A percentile compares a stretch with the other conserved stretches of the same genome.
phyloP scores from a whole-genome alignment of 2,329 filamentous ascomycete species.

The Cercospora sesami region DNA sequence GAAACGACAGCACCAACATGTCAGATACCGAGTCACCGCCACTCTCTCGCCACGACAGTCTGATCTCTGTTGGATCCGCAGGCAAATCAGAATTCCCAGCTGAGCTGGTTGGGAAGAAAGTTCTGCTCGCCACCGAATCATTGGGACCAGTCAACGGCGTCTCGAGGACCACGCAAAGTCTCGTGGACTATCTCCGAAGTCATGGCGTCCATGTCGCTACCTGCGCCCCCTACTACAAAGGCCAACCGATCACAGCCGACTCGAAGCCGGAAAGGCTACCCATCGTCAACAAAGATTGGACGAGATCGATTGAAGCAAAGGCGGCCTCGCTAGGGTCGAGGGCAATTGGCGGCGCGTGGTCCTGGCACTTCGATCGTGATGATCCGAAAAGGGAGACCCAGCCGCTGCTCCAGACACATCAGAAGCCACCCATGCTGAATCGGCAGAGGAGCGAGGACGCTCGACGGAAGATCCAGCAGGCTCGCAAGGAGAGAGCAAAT shows the following conservation, averaged over 20 bases:
- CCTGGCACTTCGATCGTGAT: constrained; percentile 36
- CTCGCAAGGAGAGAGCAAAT: constrained; percentile 38
- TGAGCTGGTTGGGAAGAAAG: constrained; percentile 59
- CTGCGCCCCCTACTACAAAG: constrained; percentile 61
- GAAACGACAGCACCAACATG: background rate
- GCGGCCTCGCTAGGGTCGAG: constrained; percentile 36
- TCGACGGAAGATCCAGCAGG: constrained; percentile 33
- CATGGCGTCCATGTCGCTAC: constrained; percentile 66
- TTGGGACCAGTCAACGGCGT: constrained; percentile 74
- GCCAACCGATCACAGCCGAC: constrained; percentile 51
- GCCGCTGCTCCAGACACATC: constrained; percentile 20
- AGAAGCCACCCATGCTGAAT: constrained; percentile 33
- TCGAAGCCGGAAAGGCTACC: constrained; percentile 32
- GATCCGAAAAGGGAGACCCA: constrained; percentile 24
- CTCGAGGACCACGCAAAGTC: constrained; percentile 67
- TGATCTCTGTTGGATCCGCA: constrained; percentile 1
- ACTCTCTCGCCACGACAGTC: constrained; percentile 14
- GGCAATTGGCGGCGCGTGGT: constrained; percentile 39
- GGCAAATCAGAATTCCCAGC: constrained; percentile 42
- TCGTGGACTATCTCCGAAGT: constrained; percentile 66
- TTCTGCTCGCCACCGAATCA: constrained; percentile 69
- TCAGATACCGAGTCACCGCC: background rate
- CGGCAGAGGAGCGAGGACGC: constrained; percentile 34
- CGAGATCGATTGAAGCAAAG: constrained; percentile 38
- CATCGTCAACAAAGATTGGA: constrained; percentile 39